phyloP scores from a whole-genome alignment of 2,329 filamentous ascomycete species.

The Arachnomyces sp. region DNA sequence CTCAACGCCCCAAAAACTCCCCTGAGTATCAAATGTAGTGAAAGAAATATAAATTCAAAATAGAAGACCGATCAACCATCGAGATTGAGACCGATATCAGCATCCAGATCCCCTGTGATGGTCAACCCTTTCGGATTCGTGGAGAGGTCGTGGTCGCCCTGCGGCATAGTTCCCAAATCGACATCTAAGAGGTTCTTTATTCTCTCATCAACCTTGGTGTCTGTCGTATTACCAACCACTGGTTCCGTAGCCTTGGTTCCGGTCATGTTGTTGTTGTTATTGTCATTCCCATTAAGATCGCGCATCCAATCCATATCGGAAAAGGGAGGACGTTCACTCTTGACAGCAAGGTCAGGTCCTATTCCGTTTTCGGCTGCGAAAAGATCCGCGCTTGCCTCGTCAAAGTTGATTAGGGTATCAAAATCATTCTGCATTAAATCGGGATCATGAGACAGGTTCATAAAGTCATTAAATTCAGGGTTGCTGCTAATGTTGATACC shows the following conservation, averaged over 20 bases:
- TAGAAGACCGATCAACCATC: conserved; percentile 10
- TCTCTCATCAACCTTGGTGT: too few relatives aligned
- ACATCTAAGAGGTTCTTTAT: not conserved
- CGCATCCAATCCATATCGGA: not conserved
- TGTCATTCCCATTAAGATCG: conserved; percentile 3
- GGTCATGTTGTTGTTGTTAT: conserved; percentile 15
- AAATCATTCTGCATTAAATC: conserved; percentile 40
- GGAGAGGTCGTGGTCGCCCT: not conserved
- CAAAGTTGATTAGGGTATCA: conserved; percentile 40
- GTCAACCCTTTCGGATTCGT: conserved; percentile 10
- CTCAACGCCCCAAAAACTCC: not conserved
- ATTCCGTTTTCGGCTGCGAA: conserved; percentile 24
- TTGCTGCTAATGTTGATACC: conserved; percentile 16
- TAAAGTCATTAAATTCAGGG: conserved; percentile 31
- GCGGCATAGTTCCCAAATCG: not conserved
- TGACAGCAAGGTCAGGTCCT: not conserved
- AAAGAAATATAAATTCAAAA: conserved; percentile 4
- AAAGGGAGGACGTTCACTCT: not conserved
- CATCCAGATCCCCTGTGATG: conserved; percentile 15
- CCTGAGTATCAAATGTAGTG: conserved; percentile 1
- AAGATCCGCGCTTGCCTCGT: conserved; percentile 31
- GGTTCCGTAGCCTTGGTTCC: not conserved
- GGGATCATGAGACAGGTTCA: conserved; percentile 37
- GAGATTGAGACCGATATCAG: conserved; percentile 14
- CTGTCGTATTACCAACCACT: too few relatives aligned